phyloP scores from a whole-genome alignment of 2,329 filamentous ascomycete species.

The Diplocarpon rosae region DNA sequence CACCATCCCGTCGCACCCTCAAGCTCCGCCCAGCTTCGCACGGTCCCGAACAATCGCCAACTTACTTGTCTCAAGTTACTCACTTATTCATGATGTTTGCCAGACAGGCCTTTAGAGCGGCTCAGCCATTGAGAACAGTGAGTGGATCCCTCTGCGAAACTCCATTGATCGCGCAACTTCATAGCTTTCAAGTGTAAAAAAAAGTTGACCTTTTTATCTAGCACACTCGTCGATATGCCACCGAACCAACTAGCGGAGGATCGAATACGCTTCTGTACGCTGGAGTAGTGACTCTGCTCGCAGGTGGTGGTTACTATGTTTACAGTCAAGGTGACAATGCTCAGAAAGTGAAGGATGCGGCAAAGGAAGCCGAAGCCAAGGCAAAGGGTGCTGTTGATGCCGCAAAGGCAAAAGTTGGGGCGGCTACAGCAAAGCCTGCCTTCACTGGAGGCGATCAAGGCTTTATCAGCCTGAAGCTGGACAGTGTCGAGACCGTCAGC shows the following conservation, averaged over 20 bases:
- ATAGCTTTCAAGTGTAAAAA: background rate
- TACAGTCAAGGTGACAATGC: conserved; percentile 34
- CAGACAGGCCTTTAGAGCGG: conserved; percentile 51
- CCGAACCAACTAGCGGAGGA: conserved; percentile 37
- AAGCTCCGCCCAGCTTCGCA: no score
- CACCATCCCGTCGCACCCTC: no score
- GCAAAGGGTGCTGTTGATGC: conserved; percentile 32
- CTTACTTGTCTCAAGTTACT: background rate
- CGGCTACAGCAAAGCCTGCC: conserved; percentile 31
- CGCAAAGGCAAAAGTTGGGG: conserved; percentile 21
- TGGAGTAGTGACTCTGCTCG: conserved; percentile 47
- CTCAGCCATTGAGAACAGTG: conserved; percentile 56
- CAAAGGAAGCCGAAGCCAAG: conserved; percentile 46
- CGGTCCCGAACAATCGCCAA: no score
- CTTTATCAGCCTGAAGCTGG: conserved; percentile 71
- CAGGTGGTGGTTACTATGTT: conserved; percentile 47
- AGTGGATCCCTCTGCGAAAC: conserved; percentile 22
- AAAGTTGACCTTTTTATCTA: conserved; percentile 25
- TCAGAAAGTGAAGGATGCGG: conserved; percentile 41
- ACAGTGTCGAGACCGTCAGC: conserved; percentile 69
- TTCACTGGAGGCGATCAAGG: conserved; percentile 85
- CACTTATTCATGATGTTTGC: conserved; percentile 47
- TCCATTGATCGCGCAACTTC: background rate
- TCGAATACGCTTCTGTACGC: conserved; percentile 50
- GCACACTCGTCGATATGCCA: conserved; percentile 65